Conservation (phyloP, 352 stramenopile species). For the Pythium rhizo-oryzae region DNA sequence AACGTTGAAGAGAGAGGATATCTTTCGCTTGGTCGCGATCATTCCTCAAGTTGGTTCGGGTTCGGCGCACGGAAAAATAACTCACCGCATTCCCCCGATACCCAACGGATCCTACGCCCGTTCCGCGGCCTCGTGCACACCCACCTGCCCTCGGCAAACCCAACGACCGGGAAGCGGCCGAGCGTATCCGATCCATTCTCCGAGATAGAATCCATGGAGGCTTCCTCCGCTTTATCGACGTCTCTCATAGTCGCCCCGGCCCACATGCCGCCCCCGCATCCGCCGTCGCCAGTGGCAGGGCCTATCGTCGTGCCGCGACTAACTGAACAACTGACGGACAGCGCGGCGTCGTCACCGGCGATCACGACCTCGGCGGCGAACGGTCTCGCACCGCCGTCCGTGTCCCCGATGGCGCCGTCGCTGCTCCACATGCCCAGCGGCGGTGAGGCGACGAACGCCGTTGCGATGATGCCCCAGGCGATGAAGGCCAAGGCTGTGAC, state of each 20-base stretch:
- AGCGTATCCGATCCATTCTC: constrained; percentile 10
- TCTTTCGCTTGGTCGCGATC: constrained; percentile 26
- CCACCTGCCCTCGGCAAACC: background rate
- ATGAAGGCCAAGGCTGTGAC: constrained; percentile 38
- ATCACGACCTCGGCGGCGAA: constrained; percentile 2
- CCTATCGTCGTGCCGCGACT: constrained; percentile 21
- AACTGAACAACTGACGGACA: constrained; percentile 12
- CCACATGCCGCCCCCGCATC: background rate
- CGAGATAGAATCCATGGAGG: constrained; percentile 3
- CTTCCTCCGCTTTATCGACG: background rate
- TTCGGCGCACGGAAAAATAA: constrained; percentile 6
- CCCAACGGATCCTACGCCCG: constrained; percentile 15
- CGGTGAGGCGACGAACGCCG: background rate
- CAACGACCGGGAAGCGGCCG: background rate
- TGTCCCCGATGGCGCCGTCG: constrained; percentile 14
- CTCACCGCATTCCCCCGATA: background rate
- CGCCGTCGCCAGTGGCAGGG: background rate
- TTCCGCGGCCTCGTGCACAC: background rate
- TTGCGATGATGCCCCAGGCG: background rate
- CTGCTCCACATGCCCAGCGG: background rate
- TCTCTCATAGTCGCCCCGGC: background rate
- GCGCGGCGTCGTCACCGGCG: constrained; percentile 14
- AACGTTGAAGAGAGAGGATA: constrained; percentile 31
- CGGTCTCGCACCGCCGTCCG: constrained; percentile 10
- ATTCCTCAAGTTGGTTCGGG: constrained; percentile 22